Evolutionary conservation across 805 yeast genomes (phyloP), one percentile per base, ranked within the genome.

Genomic region (Martiniozyma abietophila): DNA sequence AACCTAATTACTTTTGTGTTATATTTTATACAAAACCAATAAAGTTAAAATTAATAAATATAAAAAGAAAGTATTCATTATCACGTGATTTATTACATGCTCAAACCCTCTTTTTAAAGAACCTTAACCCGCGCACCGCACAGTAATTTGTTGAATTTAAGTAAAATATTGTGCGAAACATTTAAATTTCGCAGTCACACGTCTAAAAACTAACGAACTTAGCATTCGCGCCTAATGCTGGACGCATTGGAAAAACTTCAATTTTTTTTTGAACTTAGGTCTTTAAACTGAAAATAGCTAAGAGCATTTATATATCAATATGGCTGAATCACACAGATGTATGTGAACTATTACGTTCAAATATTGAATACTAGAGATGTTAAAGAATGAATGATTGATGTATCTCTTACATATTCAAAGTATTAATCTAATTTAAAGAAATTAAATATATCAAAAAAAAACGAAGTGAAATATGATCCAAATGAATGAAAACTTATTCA

Each of bases 281-380:
- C 20, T 20, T 11, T 25, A n/a, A n/a, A n/a, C n/a, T 20, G 25
- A 18, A 22, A 16, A 29, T 22, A 21, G 24, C 16, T 25, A 34
- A 34, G 37, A 34, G 24, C 29, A 36, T 33, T 26, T 39, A 44
- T 40, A 40, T 44, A 49, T 42, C 51, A 74, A 66, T 70, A 84
- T 84, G 95, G 86, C 94, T 74, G 94, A 83, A 76, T 80, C 94
- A 65, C 94, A 84, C 74, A 84, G 95, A 85, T 80, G 95, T 83
- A 84, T 69, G 95, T 82, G 53, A 38, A 20, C 17, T 44, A 32
- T n/a, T 23, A 27, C 6, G 19, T 19, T 9, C 15, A 32, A n/a
- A 26, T 17, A 16, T 12, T 8, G 22, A 27, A 27, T 12, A 23
- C 12, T 6, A 23, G 12, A 5, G 25, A 23, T n/a, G 26, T 8